phyloP scores from a whole-genome alignment of 164 flowering plant species.

The Chimonanthus salicifolius region DNA sequence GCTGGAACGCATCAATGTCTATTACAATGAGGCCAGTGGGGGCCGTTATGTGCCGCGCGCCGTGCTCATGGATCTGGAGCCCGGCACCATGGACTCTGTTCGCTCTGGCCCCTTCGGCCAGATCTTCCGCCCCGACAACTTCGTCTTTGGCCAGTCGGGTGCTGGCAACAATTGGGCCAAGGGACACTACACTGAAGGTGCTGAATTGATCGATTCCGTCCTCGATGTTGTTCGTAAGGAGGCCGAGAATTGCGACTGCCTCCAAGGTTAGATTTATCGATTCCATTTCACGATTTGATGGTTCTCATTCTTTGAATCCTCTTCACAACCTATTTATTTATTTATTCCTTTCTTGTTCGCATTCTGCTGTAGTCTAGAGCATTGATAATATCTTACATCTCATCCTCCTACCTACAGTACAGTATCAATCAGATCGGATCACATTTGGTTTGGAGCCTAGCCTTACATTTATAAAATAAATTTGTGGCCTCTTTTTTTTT shows the following conservation, averaged over 20 bases:
- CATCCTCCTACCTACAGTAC: too few relatives aligned
- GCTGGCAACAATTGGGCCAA: too few relatives aligned
- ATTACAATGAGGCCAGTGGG: slow-evolving; percentile 9
- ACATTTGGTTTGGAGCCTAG: too few relatives aligned
- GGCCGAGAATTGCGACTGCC: not conserved
- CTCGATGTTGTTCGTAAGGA: slow-evolving; percentile 12
- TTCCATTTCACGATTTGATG: slow-evolving; percentile 7
- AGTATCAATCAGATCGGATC: too few relatives aligned
- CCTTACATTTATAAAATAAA: too few relatives aligned
- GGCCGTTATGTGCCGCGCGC: slow-evolving; percentile 8
- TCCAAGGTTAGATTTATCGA: not conserved
- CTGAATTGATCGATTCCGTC: slow-evolving; percentile 9
- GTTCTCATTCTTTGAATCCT: not conserved
- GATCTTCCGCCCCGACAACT: too few relatives aligned
- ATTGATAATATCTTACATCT: too few relatives aligned
- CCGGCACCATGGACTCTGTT: slow-evolving; percentile 10
- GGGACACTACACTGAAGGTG: not conserved
- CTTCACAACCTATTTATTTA: too few relatives aligned
- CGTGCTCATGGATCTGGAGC: slow-evolving; percentile 11
- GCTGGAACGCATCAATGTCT: slow-evolving; percentile 10
- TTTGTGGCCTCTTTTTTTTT: too few relatives aligned
- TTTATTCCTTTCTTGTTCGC: not conserved
- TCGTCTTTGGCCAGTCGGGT: too few relatives aligned
- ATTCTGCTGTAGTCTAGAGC: not conserved
- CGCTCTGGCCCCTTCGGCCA: slow-evolving; percentile 7